Conservation (phyloP, 768 basidiomycete genomes). For the Hirschioporus abietinus region DNA sequence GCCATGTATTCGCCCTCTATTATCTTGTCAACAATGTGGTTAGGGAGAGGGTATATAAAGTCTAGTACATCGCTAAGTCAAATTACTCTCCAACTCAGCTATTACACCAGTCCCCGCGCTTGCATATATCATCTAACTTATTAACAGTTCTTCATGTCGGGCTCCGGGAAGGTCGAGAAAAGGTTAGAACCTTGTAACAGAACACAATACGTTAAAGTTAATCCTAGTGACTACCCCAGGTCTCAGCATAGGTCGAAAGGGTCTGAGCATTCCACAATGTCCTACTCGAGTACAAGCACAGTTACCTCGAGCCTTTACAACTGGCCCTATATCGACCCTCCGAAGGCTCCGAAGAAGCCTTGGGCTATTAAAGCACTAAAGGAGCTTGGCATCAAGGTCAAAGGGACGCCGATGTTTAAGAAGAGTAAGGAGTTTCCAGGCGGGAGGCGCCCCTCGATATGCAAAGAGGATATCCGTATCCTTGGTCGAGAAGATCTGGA, state of each 20-base stretch:
- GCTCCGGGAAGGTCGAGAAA: background rate
- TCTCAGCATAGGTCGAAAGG: background rate
- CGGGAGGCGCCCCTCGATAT: background rate
- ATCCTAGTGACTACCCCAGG: background rate
- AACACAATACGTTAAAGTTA: background rate
- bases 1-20: no score
- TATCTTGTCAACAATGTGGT: background rate
- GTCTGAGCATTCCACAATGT: background rate
- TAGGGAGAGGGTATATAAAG: background rate
- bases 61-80: background rate
- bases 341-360: background rate
- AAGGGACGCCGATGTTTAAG: background rate
- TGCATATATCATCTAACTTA: background rate
- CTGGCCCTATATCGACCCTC: background rate
- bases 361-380: background rate
- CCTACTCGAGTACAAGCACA: background rate
- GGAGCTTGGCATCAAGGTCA: background rate
- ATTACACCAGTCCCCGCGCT: background rate
- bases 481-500: background rate
- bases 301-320: background rate
- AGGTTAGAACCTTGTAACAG: background rate
- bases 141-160: background rate
- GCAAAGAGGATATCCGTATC: background rate
- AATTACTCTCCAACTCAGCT: background rate
- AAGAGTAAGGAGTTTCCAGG: background rate